Percentiles rank a stretch among this genome's conserved stretches.
These are phyloP conservation scores for Lasiodiplodia gonubiensis DNA, from an alignment of 2,329 filamentous ascomycete genomes.

Conservation along the genomic window DNA sequence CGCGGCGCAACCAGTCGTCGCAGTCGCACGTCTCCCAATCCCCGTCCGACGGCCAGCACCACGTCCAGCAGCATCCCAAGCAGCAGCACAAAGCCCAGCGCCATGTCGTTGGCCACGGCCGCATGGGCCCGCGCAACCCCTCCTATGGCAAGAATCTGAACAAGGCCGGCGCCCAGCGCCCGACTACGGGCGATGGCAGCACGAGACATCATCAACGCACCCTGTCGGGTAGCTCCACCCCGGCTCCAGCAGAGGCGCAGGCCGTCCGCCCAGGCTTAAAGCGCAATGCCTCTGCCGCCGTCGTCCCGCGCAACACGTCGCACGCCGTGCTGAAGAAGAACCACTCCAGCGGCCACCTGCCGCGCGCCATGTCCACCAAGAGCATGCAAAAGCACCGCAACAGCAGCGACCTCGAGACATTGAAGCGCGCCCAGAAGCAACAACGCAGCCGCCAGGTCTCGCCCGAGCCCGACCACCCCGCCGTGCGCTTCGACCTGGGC, in stretches of 20 bases:
- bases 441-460: conserved; percentile 40
- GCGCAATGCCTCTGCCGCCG: conserved; percentile 51
- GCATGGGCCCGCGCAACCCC: conserved; percentile 46
- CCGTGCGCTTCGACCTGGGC: conserved; percentile 50
- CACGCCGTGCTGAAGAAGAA: conserved; percentile 48
- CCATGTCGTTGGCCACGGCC: conserved; percentile 48
- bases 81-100: conserved; percentile 44
- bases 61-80: conserved; percentile 28
- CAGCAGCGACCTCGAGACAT: conserved; percentile 31
- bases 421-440: conserved; percentile 40
- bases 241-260: conserved; percentile 36
- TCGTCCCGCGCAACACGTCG: conserved; percentile 44
- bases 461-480: conserved; percentile 39
- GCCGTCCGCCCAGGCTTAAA: conserved; percentile 49
- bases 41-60: conserved; percentile 40
- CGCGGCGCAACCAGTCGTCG: conserved; percentile 43
- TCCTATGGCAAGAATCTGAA: conserved; percentile 51
- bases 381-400: conserved; percentile 44
- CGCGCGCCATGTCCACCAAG: conserved; percentile 48
- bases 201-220: conserved; percentile 46
- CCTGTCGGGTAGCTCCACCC: conserved; percentile 41
- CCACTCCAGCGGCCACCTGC: conserved; percentile 54
- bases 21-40: conserved; percentile 46
- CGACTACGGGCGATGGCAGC: conserved; percentile 37
- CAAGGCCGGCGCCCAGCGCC: conserved; percentile 46